phyloP scores from a whole-genome alignment of 352 stramenopile genomes.

The Globisporangium nodosum region DNA sequence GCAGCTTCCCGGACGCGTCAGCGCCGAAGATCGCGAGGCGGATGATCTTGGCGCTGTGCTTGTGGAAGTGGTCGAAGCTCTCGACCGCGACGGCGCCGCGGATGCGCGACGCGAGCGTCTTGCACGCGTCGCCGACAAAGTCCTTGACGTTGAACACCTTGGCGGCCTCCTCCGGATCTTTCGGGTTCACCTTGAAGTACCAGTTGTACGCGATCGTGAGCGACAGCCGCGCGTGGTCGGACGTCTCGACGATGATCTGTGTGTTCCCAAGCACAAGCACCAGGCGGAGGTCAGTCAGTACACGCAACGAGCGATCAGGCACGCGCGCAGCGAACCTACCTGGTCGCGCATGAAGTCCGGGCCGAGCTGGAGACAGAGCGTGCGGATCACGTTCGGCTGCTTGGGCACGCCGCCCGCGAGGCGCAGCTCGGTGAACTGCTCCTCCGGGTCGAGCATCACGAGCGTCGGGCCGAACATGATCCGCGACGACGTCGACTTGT shows the following conservation, averaged over 20 bases:
- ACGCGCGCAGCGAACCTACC: conserved; percentile 6
- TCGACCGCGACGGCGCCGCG: conserved; percentile 67
- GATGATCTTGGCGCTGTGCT: conserved; percentile 80
- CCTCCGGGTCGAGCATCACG: conserved; percentile 76
- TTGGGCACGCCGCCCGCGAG: conserved; percentile 68
- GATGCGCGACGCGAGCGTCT: conserved; percentile 73
- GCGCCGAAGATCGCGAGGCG: conserved; percentile 71
- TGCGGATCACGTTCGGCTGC: conserved; percentile 74
- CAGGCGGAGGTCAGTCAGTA: background rate
- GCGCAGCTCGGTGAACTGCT: conserved; percentile 78
- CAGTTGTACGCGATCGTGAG: conserved; percentile 84
- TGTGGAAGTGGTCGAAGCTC: conserved; percentile 80
- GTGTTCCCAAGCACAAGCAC: background rate
- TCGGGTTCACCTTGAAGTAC: conserved; percentile 62
- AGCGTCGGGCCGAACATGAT: conserved; percentile 79
- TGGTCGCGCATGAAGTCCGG: conserved; percentile 82
- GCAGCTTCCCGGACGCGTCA: conserved; percentile 50
- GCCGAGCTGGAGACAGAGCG: conserved; percentile 70
- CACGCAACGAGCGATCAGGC: background rate
- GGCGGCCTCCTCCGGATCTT: conserved; percentile 42
- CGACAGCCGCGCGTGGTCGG: conserved; percentile 63
- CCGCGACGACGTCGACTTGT: conserved; percentile 74
- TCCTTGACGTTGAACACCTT: conserved; percentile 83
- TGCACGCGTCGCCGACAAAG: conserved; percentile 77
- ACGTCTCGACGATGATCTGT: conserved; percentile 77